Evolutionary conservation across 169 alveolate genomes (phyloP).

Genomic region (Amoebophrya sp.): DNA sequence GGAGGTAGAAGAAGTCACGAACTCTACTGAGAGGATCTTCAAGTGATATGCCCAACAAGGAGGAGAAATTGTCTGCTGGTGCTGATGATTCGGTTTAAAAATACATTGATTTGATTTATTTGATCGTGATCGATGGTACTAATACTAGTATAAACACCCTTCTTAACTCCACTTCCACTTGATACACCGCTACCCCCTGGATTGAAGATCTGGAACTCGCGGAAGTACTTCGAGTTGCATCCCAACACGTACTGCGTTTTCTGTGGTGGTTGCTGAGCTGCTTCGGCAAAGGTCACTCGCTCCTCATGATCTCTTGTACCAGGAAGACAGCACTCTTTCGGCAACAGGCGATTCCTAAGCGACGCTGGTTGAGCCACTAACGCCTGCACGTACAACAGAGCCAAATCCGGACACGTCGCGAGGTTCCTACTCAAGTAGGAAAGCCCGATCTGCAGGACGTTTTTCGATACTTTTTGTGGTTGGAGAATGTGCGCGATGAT

Average conservation of each 20-base stretch:
- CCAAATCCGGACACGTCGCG: background rate
- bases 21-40: no score
- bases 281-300: background rate
- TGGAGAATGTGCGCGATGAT: background rate
- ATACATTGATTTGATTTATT: no score
- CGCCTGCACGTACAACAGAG: background rate
- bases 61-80: no score
- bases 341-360: background rate
- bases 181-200: no score
- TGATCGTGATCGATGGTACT: no score
- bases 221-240: background rate
- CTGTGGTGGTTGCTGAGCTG: background rate
- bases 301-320: background rate
- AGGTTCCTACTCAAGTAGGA: background rate
- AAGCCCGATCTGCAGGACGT: background rate
- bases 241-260: conserved; percentile 11
- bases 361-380: background rate
- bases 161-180: no score
- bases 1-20: no score
- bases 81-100: no score
- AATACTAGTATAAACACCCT: no score
- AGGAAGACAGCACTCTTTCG: background rate
- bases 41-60: no score
- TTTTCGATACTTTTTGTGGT: background rate
- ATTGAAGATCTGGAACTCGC: background rate